Evolutionary conservation across 257 asterid species (phyloP), one percentile per base, ranked within the genome.

Genomic region (Ehretia macrophylla): DNA sequence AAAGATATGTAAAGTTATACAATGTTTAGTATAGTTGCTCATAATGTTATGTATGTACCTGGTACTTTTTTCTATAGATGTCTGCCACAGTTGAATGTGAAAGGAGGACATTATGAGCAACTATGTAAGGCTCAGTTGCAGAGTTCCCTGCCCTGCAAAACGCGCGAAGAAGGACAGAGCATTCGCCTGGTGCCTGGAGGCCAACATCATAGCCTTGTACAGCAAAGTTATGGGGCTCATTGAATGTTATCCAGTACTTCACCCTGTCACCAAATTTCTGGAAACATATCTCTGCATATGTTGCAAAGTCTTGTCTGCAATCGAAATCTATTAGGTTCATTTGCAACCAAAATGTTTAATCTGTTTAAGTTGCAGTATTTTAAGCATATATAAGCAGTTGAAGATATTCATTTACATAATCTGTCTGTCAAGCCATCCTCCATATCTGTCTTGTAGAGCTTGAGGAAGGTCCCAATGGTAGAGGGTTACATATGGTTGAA

Each of bases 391-490:
- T n/a, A n/a, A n/a, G n/a, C n/a, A n/a, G n/a, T n/a, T n/a, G n/a
- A n/a, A n/a, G n/a, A n/a, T 27, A 12, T 18, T 20, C 37, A 51
- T 16, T 74, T 81, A 89, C 97, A 93, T 77, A 75, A 72, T 89
- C 13, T 72, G 78, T 22, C 83, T 80, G 76, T 73, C 71, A 11
- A 93, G 66, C 91, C 95, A 93, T 44, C 99, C 97, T 0, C n/a
- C 61, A 58, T 93, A 93, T 60, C 52, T 69, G 64, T 89, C 96
- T 37, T 89, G 74, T 10, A 93, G 81, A 35, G 77, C 68, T 69
- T 86, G 99, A 56, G 99, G 97, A 38, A 93, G 91, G 60, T 93
- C 99, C 97, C 96, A 93, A 55, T 89, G 99, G 74, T 69, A 93
- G 52, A 93, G 71, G 13, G 99, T 89, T 48, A 86, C 92, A 46